Conservation (phyloP, 352 stramenopile genomes). For the Pythium angustatum region DNA sequence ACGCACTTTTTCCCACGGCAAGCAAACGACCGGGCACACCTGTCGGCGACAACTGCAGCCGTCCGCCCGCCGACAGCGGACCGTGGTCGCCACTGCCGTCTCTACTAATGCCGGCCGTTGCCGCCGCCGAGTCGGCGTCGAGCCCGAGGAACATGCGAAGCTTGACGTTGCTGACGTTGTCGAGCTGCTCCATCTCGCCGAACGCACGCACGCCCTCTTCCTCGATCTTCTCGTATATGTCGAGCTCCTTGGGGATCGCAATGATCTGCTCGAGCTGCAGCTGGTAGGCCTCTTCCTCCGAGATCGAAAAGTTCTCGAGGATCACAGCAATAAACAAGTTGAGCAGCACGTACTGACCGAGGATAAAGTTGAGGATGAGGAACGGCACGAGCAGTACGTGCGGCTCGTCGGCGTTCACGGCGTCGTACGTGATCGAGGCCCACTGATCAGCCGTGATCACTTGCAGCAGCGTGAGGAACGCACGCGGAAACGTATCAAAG, state of each 20-base stretch:
- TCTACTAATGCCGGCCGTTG: background rate
- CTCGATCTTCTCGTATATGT: constrained; percentile 84
- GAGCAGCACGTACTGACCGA: constrained; percentile 76
- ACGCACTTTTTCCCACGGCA: constrained; percentile 21
- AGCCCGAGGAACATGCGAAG: constrained; percentile 75
- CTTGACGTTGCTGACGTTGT: constrained; percentile 83
- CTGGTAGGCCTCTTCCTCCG: constrained; percentile 80
- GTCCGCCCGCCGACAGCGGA: too few species aligned
- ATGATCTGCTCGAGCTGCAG: constrained; percentile 84
- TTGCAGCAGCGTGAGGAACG: constrained; percentile 76
- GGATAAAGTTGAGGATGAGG: constrained; percentile 73
- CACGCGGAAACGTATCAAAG: constrained; percentile 70
- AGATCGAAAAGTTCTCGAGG: constrained; percentile 82
- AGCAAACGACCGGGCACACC: background rate
- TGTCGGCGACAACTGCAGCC: background rate
- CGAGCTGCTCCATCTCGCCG: constrained; percentile 74
- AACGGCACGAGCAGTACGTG: constrained; percentile 76
- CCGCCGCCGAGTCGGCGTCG: constrained; percentile 28
- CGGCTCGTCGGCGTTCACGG: constrained; percentile 61
- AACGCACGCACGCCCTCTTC: constrained; percentile 76
- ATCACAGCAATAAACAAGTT: constrained; percentile 87
- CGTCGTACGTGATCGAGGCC: constrained; percentile 76
- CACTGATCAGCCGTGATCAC: constrained; percentile 81
- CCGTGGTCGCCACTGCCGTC: background rate
- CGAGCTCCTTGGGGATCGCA: constrained; percentile 76